A percentile compares a stretch with the other conserved stretches of the same genome.
These are phyloP conservation scores for Ogataea angusta DNA, from an alignment of 805 yeast genomes.

Conservation along the genomic window DNA sequence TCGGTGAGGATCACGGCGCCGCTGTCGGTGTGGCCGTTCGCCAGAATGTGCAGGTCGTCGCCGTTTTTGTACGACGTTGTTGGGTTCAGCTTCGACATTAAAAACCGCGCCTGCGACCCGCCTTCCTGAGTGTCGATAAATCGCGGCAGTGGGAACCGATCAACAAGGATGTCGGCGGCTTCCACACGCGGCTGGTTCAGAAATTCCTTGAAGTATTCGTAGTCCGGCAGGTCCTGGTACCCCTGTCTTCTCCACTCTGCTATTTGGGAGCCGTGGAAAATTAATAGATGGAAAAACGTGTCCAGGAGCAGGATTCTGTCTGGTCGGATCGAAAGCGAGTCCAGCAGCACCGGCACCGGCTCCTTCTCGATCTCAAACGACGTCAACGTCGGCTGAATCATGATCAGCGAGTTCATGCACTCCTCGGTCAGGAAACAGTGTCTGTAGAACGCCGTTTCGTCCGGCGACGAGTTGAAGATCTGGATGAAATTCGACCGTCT, in stretches of 20 bases:
- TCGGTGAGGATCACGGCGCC: constrained; percentile 51
- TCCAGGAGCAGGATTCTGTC: constrained; percentile 57
- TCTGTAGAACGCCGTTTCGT: constrained; percentile 64
- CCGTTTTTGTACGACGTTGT: constrained; percentile 49
- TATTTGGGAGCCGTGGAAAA: constrained; percentile 62
- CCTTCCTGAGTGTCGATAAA: constrained; percentile 74
- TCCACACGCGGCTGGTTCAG: constrained; percentile 60
- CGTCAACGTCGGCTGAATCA: constrained; percentile 69
- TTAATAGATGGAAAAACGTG: constrained; percentile 66
- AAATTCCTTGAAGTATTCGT: constrained; percentile 55
- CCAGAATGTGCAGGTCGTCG: constrained; percentile 17
- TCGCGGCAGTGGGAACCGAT: constrained; percentile 69
- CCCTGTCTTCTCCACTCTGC: constrained; percentile 67
- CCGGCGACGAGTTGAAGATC: constrained; percentile 69
- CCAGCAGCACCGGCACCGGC: constrained; percentile 62
- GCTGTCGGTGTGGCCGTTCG: constrained; percentile 28
- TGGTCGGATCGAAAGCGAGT: constrained; percentile 58
- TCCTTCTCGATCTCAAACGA: constrained; percentile 55
- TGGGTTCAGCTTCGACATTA: constrained; percentile 68
- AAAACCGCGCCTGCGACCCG: constrained; percentile 70
- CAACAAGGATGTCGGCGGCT: constrained; percentile 61
- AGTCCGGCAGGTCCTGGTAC: constrained; percentile 60
- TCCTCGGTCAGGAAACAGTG: constrained; percentile 63
- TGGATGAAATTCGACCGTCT: constrained; percentile 64
- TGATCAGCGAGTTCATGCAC: constrained; percentile 53